Conservation (phyloP, 2,329 filamentous ascomycete species). For the Dothideomycetes sp. region DNA sequence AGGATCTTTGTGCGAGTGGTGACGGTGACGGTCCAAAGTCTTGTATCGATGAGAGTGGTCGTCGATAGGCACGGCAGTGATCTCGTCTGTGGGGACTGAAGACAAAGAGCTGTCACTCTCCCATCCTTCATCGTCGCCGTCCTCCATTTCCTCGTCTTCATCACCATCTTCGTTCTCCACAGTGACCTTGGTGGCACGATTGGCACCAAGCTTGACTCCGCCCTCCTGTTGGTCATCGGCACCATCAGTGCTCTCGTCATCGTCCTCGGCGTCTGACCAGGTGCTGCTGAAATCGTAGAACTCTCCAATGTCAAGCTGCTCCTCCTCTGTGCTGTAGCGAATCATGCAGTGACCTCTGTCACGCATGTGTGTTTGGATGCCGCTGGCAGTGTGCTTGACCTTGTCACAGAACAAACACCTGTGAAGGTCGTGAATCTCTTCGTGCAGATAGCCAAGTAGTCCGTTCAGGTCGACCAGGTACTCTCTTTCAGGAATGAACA, state of each 20-base stretch:
- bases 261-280: conserved; percentile 70
- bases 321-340: conserved; percentile 76
- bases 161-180: conserved; percentile 37
- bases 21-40: conserved; percentile 60
- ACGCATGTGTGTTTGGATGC: conserved; percentile 91
- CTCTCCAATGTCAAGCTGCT: conserved; percentile 89
- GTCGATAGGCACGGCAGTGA: conserved; percentile 70
- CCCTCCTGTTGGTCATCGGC: conserved; percentile 35
- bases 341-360: conserved; percentile 97
- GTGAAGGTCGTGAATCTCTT: conserved; percentile 69
- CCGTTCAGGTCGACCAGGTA: conserved; percentile 79
- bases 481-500: conserved; percentile 86
- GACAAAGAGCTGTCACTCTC: conserved; percentile 85
- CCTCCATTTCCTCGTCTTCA: conserved; percentile 48
- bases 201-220: conserved; percentile 62
- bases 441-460: conserved; percentile 65
- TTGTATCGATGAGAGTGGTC: conserved; percentile 62
- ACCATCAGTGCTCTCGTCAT: conserved; percentile 49
- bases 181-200: conserved; percentile 41
- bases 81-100: conserved; percentile 75
- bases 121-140: conserved; percentile 69
- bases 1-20: conserved; percentile 64
- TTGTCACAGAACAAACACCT: conserved; percentile 88
- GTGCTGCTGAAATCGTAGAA: conserved; percentile 96
- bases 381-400: conserved; percentile 65